Percentiles rank a stretch among this genome's conserved stretches.
Evolutionary conservation across 208 protist species (phyloP).

Genomic region (Trichomonas vaginalis): DNA sequence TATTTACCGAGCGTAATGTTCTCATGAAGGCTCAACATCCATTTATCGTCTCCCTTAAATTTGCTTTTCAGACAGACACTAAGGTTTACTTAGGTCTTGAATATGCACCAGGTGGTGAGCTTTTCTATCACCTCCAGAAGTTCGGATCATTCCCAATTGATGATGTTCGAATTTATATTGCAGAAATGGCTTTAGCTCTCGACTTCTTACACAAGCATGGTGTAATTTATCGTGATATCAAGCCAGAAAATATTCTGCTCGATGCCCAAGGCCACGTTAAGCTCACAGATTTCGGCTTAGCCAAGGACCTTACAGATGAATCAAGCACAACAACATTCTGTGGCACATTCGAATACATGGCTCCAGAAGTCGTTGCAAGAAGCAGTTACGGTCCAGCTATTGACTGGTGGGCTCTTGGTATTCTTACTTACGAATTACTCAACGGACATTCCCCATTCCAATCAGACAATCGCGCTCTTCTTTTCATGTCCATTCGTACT

Average conservation of each 20-base stretch:
- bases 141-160: background rate
- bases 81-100: background rate
- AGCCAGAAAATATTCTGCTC: conserved; percentile 31
- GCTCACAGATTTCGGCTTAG: conserved; percentile 31
- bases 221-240: conserved; percentile 30
- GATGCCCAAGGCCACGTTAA: conserved; percentile 26
- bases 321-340: background rate
- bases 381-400: background rate
- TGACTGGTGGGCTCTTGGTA: background rate
- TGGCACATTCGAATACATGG: background rate
- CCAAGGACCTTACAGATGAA: background rate
- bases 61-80: background rate
- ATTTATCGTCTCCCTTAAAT: background rate
- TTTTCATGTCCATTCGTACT: background rate
- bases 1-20: background rate
- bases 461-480: background rate
- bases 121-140: background rate
- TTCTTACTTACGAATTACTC: background rate
- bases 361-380: background rate
- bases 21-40: background rate
- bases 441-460: background rate
- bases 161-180: background rate
- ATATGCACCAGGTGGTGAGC: background rate
- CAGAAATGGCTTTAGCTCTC: background rate
- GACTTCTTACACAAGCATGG: conserved; percentile 25